These are phyloP conservation scores for Floccularia luteovirens DNA, from an alignment of 768 basidiomycete genomes.

Conservation along the genomic window DNA sequence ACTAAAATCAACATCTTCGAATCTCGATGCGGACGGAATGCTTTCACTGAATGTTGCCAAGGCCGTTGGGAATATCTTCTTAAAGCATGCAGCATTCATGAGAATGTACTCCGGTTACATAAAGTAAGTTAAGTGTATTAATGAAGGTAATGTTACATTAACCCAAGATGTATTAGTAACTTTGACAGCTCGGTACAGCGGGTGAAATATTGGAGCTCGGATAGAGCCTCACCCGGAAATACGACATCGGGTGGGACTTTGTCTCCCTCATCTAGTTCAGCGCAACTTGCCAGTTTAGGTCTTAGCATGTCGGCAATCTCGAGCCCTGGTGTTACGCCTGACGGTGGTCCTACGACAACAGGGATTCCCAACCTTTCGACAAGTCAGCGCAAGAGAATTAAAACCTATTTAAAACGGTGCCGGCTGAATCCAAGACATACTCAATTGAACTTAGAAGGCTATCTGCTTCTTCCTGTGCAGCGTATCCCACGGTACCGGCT, in stretches of 20 bases:
- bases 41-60: constrained; percentile 70
- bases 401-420: constrained; percentile 83
- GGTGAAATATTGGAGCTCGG: constrained; percentile 78
- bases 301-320: constrained; percentile 46
- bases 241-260: constrained; percentile 33
- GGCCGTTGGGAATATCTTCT: constrained; percentile 81
- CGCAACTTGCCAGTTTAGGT: constrained; percentile 58
- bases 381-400: constrained; percentile 83
- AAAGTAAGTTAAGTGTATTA: constrained; percentile 46
- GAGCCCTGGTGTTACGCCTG: constrained; percentile 31
- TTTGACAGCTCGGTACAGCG: constrained; percentile 91
- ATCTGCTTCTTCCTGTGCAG: constrained; percentile 91
- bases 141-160: not conserved
- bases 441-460: constrained; percentile 90
- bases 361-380: constrained; percentile 57
- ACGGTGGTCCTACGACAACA: constrained; percentile 27
- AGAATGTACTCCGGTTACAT: constrained; percentile 98
- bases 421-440: constrained; percentile 85
- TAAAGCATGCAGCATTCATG: constrained; percentile 96
- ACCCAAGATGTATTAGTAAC: constrained; percentile 46
- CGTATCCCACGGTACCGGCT: constrained; percentile 95
- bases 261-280: constrained; percentile 54
- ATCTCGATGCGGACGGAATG: constrained; percentile 62
- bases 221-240: constrained; percentile 33
- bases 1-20: constrained; percentile 38